Base-by-base conservation (phyloP, 202 grass and related monocot genomes). In the Panicum hallii region DNA sequence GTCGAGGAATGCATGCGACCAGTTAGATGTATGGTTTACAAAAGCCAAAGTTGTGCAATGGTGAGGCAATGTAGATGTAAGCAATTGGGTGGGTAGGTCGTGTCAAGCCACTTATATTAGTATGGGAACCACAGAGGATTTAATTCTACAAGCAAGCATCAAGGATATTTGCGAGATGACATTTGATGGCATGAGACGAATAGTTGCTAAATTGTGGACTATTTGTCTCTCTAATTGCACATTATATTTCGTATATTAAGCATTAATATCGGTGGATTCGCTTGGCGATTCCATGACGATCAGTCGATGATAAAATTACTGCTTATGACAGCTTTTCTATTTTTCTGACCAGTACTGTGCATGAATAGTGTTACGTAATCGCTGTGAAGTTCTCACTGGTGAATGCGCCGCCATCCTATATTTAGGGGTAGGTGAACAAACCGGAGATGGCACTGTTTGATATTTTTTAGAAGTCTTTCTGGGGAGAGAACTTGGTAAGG, bases 21-120 rank as follows among this genome's bases (percentile, higher is more conserved):
- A 87, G 12, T 80, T 36, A 55, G 36, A 55, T 38, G 48, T 86
- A 64, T 66, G 13, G 16, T 6, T 72, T 63, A 86, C 76, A 65
- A 79, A 86, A 86, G 84, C n/a, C n/a, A n/a, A 43, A 6, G 0
- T 52, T 53, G 66, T 50, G 67, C 49, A 53, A 79, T 48, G 15
- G 7, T 46, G 77, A 63, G 11, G 62, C 68, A 56, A 84, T 23
- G 36, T n/a, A 10, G 16, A 84, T 47, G 72, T 77, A 58, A 84
- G 72, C 82, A 77, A 61, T 16, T 2, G 4, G 14, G 44, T 60
- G 3, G 52, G 40, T 57, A 9, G 42, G 15, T 20, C 43, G 13
- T 7, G 6, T 58, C 62, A 0, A 15, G 1, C 54, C 38, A 9
- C 10, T 76, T 14, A 30, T 60, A n/a, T n/a, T n/a, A n/a, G n/a